Conservation (phyloP, 495 filamentous ascomycete species). For the Penicillium bovifimosum region DNA sequence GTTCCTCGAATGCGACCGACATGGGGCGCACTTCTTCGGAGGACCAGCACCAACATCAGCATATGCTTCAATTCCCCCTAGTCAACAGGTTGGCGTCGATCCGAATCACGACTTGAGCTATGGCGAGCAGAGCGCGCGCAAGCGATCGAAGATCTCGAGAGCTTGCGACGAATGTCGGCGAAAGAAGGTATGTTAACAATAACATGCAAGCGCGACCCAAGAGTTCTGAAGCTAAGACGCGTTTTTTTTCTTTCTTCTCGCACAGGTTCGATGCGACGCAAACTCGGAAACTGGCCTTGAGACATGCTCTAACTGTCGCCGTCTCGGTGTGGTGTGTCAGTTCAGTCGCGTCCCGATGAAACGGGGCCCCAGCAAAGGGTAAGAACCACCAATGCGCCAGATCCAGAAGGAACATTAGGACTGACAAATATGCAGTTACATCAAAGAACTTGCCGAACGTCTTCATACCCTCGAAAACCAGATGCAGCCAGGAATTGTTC, state of each 20-base stretch:
- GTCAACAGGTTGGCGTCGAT: conserved; percentile 48
- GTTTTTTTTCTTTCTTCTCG: not conserved
- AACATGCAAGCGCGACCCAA: conserved; percentile 11
- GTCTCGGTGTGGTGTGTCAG: conserved; percentile 70
- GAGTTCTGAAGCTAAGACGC: conserved; percentile 15
- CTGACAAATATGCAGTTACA: conserved; percentile 59
- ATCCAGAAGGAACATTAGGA: not conserved
- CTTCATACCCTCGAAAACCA: conserved; percentile 76
- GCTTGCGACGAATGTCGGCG: conserved; percentile 93
- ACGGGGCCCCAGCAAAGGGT: conserved; percentile 93
- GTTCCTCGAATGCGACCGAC: conserved; percentile 37
- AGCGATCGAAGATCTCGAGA: conserved; percentile 85
- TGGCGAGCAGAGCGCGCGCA: conserved; percentile 64
- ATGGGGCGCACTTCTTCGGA: conserved; percentile 37
- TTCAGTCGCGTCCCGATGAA: conserved; percentile 95
- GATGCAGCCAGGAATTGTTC: conserved; percentile 45
- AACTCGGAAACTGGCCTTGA: conserved; percentile 71
- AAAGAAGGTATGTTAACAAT: conserved; percentile 62
- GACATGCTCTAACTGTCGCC: conserved; percentile 80
- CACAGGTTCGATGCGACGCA: conserved; percentile 83
- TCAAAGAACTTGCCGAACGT: conserved; percentile 90
- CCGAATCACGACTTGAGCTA: conserved; percentile 47
- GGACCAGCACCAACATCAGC: conserved; percentile 44
- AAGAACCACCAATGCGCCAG: conserved; percentile 21
- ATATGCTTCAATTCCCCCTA: conserved; percentile 45